phyloP scores from a whole-genome alignment of 2,329 filamentous ascomycete species.

The Thyridium curvatum region DNA sequence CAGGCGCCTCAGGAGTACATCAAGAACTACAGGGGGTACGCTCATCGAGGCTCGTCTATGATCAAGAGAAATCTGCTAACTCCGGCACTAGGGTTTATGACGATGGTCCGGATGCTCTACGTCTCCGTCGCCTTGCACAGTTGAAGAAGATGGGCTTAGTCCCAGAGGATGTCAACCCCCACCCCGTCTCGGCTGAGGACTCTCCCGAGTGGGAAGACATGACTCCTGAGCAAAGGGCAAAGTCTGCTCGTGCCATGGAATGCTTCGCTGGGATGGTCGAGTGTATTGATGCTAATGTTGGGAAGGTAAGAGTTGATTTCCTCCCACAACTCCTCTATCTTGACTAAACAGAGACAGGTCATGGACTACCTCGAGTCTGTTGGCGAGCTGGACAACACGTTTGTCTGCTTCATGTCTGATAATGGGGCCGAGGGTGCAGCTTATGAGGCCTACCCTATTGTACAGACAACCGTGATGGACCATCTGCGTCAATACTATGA shows the following conservation, averaged over 20 bases:
- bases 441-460: constrained; percentile 9
- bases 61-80: too few species aligned
- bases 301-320: too few species aligned
- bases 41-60: constrained; percentile 14
- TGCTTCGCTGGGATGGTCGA: constrained; percentile 58
- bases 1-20: constrained; percentile 51
- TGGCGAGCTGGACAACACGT: constrained; percentile 54
- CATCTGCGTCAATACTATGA: constrained; percentile 43
- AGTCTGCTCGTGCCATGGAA: constrained; percentile 50
- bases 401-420: constrained; percentile 8
- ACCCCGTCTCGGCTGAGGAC: constrained; percentile 42
- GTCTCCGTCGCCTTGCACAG: constrained; percentile 42
- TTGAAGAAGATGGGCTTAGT: constrained; percentile 53
- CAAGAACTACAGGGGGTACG: constrained; percentile 30
- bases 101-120: constrained; percentile 51
- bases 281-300: constrained; percentile 52
- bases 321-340: too few species aligned
- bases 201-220: constrained; percentile 40
- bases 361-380: constrained; percentile 47
- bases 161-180: constrained; percentile 40
- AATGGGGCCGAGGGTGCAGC: constrained; percentile 9
- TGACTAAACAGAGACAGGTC: too few species aligned
- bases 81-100: constrained; percentile 42
- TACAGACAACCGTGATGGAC: constrained; percentile 12
- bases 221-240: constrained; percentile 35